Percentiles rank a stretch among this genome's conserved stretches.
These are phyloP conservation scores for Aspergillus ellipticus DNA, from an alignment of 495 filamentous ascomycete genomes.

Conservation along the genomic window DNA sequence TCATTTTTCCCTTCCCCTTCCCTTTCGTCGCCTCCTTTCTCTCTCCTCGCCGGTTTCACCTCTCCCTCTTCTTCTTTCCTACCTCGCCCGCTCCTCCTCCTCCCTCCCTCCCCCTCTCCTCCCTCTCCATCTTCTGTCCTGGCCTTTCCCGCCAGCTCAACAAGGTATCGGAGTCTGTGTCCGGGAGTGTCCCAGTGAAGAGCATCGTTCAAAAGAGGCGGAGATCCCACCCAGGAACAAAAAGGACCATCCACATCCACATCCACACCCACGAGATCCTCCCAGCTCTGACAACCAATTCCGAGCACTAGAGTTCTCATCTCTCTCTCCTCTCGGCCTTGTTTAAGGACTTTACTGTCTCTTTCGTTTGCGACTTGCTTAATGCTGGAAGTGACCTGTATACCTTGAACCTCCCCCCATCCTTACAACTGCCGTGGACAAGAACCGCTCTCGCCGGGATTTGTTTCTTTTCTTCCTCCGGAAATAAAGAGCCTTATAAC, in stretches of 20 bases:
- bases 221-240: constrained; percentile 6
- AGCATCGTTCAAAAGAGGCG: constrained; percentile 12
- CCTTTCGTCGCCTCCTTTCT: constrained; percentile 7
- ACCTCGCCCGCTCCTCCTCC: constrained; percentile 2
- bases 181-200: constrained; percentile 5
- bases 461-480: constrained; percentile 19
- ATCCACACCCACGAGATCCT: not conserved
- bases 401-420: constrained; percentile 8
- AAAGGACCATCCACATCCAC: not conserved
- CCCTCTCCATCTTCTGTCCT: constrained; percentile 23
- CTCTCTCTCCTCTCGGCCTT: constrained; percentile 5
- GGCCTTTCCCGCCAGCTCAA: constrained; percentile 23
- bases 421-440: constrained; percentile 16
- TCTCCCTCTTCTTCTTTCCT: constrained; percentile 6
- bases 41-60: constrained; percentile 8
- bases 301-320: constrained; percentile 5
- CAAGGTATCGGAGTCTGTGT: constrained; percentile 15
- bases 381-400: constrained; percentile 14
- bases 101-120: constrained; percentile 17
- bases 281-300: not conserved
- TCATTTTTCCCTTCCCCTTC: constrained; percentile 12
- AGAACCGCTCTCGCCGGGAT: constrained; percentile 13
- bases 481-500: constrained; percentile 13
- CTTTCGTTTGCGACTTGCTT: constrained; percentile 10
- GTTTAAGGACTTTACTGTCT: constrained; percentile 1